phyloP scores from a whole-genome alignment of 148 eudicot genomes.

The Beta vulgaris region DNA sequence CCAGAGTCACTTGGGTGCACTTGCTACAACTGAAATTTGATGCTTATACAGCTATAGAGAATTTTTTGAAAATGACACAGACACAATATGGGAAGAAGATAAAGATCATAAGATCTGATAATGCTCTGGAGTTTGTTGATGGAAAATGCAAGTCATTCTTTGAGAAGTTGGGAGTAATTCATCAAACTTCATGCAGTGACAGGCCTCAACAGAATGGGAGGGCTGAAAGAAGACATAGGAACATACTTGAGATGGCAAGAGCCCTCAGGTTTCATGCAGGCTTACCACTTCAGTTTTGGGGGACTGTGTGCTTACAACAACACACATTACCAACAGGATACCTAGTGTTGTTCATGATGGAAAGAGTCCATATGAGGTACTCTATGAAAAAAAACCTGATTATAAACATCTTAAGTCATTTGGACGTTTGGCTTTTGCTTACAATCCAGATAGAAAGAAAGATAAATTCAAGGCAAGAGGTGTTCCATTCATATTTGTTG shows the following conservation, averaged over 20 bases:
- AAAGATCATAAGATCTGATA: background rate
- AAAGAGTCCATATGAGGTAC: background rate
- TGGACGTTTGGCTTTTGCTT: background rate
- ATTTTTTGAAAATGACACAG: background rate
- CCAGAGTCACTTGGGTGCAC: background rate
- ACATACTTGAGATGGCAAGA: background rate
- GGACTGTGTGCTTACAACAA: background rate
- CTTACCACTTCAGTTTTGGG: background rate
- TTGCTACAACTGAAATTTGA: background rate
- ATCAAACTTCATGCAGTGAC: background rate
- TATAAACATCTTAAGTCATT: background rate
- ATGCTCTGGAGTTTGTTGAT: background rate
- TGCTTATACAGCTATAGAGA: background rate
- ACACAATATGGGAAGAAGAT: background rate
- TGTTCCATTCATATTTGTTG: no score
- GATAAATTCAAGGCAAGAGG: background rate
- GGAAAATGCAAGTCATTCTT: background rate
- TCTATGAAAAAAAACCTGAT: background rate
- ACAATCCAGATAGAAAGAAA: background rate
- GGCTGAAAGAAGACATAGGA: background rate
- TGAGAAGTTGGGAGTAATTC: background rate
- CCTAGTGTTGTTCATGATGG: background rate
- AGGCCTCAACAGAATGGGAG: background rate
- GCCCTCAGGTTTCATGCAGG: background rate
- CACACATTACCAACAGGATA: background rate